Evolutionary conservation across 2,329 filamentous ascomycete species (phyloP), one percentile per base, ranked within the genome.

Genomic region (Tolypocladium tropicale): DNA sequence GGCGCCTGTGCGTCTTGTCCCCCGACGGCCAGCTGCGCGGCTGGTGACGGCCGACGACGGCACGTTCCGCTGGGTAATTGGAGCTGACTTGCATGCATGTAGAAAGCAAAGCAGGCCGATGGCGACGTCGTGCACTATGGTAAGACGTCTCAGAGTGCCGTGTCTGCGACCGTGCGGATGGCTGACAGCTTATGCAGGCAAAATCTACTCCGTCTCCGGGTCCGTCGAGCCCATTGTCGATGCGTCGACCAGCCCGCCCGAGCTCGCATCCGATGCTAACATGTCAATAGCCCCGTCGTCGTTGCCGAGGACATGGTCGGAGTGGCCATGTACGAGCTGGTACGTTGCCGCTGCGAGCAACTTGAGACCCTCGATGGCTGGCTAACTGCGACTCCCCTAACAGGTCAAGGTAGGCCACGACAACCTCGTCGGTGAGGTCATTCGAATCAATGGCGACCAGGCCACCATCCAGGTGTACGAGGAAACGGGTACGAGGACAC

Each of bases 281-380:
- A 60, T 57, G 32, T 55, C 52, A 52, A 48, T 62, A 86, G 89
- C 64, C 94, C 94, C 70, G 94, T 99, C 79, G 87, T 99, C 67
- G 83, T 99, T 65, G 94, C 93, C 71, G 93, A 97, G 79, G 86
- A 96, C 76, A 96, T 99, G 92, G 90, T 93, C 70, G 94, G 94
- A 74, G 94, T 94, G 82, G 92, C 94, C 74, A 99, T 99, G 94
- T 96, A 97, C 84, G 94, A 99, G 78, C 81, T 99, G 78, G 91
- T 91, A 80, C 65, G 84, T 73, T 23, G 30, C 11, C 52, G 30
- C 23, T 28, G n/a, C 43, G 16, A 12, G 16, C 11, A 11, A 1
- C 7, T 32, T 10, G 18, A 6, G 16, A 4, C 46, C 3, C n/a
- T 3, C 10, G 25, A 32, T 32, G 46, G 16, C 25, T n/a, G 18